Base-by-base conservation (phyloP, 2,329 filamentous ascomycete genomes). In the Gaeumannomyces tritici region DNA sequence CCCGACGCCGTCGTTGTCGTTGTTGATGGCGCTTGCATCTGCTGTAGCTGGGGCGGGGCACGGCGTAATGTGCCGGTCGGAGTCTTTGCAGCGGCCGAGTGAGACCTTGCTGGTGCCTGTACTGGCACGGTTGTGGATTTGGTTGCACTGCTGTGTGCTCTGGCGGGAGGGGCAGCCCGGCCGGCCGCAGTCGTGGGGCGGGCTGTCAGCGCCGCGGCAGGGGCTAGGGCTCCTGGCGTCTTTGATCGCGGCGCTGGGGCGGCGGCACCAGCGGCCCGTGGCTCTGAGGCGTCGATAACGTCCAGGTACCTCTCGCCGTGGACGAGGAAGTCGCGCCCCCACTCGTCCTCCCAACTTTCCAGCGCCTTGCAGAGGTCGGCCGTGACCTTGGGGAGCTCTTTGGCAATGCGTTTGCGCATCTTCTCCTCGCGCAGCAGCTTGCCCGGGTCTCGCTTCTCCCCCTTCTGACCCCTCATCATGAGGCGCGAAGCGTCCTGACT, bases 361-460 rank as follows among this genome's bases (percentile, higher is more conserved):
- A 99, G 82, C n/a, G 84, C 81, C 73, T 88, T 93, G 66, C 85
- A 84, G 63, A 99, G 77, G n/a, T 98, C 92, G 0, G 83, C 83
- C 63, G 93, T 88, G 56, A 99, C 83, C 78, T 96, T 98, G 62
- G 95, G 95, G 33, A 99, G 80, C 71, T 99, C 95, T 75, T 98
- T 99, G 29, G 93, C 84, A 65, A 99, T 97, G 63, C 93, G 85
- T 83, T 99, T 99, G 64, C 95, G 87, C 91, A 96, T 96, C 83
- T 98, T 99, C 77, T 99, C 95, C 72, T 99, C 95, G 33, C 95
- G 85, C 61, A 99, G 80, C 21, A 99, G 82, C 76, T 96, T 95
- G 60, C 92, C 93, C 3, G 95, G 95, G 71, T 99, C 95, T 66
- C 96, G 90, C 75, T 88, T 91, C 77, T 98, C 93, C 62, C 93